Base-by-base conservation (phyloP, 176 grass and related monocot species). In the Bothriochloa decipiens region DNA sequence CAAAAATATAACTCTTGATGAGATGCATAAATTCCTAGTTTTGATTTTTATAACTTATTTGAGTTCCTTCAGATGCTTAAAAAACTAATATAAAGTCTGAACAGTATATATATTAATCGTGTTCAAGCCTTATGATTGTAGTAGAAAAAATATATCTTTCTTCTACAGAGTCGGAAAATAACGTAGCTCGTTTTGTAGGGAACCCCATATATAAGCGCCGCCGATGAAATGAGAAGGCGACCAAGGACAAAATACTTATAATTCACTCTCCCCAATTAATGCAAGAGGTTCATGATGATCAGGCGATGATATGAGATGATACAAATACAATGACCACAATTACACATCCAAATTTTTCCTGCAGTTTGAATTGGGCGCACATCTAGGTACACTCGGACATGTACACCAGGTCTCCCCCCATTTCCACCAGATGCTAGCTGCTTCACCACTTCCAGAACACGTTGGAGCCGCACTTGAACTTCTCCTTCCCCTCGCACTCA, bases 401-500 rank as follows among this genome's bases (percentile, higher is more conserved):
- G 50, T n/a, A 22, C 64, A 20, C 9, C 57, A 65, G 53, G 16
- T 6, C 13, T 5, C 70, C 70, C 70, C 10, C 42, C 14, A 47
- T 3, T 17, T 50, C 70, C 41, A 26, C 49, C 37, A 32, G 1
- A 0, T 12, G 28, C 29, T 32, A 32, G 29, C 28, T 72, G 58
- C 58, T 62, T 18, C 55, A 23, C 89, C 96, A 98, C 87, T 94
- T 98, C 93, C 96, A 98, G 93, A 98, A 95, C 33, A 98, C 96
- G 81, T 98, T 95, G 57, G 96, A 98, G 88, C 96, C 96, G 85
- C 96, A 98, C 87, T 98, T 98, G 93, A 28, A 98, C 86, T 98
- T 98, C 37, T 98, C 96, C 87, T 98, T 98, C 28, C 93, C 95
- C 88, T 98, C 92, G 68, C 95, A 98, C 87, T 98, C 96, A 7